Evolutionary conservation across 2,329 filamentous ascomycete genomes (phyloP), one percentile per base, ranked within the genome.

Genomic region (Hortaea sp.): DNA sequence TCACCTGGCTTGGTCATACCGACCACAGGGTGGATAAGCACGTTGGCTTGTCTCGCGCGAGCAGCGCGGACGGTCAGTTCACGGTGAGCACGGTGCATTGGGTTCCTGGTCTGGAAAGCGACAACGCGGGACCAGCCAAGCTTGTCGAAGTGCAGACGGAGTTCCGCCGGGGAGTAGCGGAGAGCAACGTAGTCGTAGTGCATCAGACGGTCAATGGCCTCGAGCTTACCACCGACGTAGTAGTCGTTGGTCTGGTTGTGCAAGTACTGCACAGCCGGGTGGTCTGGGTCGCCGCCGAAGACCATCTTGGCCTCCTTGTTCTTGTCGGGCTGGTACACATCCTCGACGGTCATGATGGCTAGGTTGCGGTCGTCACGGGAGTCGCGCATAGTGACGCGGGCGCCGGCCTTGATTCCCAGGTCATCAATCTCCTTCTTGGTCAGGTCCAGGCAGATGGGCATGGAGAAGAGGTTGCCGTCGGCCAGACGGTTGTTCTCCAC

Each of bases 121-220:
- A 98, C 92, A 59, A 98, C 90, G 69, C 84, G 84, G 69, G 85
- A 83, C 92, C 92, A 98, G 72, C 92, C 92, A 60, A 98, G 88
- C 80, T 98, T 98, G 78, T 97, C 92, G 66, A 98, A 98, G 77
- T 97, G 90, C 55, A 87, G 76, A 61, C 92, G 87, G 61, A 98
- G 78, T 74, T 98, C 92, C 42, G 92, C 84, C 54, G 92, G 92
- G 7, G 92, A 94, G 73, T 90, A 97, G 75, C 92, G 82, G 49
- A 97, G 80, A 63, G 86, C 92, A 58, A 97, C 87, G 74, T 97
- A 97, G 74, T 98, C 92, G 75, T 98, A 98, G 77, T 98, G 92
- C 74, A 94, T 88, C 51, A 95, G 78, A 58, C 88, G 85, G 78
- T 90, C 90, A 66, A 98, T 82, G 52, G 92, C 92, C 66, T 97